Evolutionary conservation across 108 stramenopile genomes (phyloP).

Genomic region (Discostella stelligeroides): DNA sequence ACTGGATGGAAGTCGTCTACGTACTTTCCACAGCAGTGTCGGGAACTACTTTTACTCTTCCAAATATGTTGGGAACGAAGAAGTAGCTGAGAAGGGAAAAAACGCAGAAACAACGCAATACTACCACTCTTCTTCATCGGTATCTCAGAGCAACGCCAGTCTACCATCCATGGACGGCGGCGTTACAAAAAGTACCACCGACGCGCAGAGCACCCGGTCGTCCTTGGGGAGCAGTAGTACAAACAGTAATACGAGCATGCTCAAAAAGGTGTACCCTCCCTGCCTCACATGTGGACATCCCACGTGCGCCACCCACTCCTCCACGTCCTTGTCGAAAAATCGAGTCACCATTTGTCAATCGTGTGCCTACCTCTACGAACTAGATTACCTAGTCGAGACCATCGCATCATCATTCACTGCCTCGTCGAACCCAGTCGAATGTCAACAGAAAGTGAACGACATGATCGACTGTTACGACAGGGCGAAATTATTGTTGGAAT

Average conservation of each 20-base stretch:
- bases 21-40: neutral
- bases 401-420: constrained; percentile 40
- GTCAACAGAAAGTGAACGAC: constrained; percentile 44
- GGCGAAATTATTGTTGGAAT: constrained; percentile 55
- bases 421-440: constrained; percentile 15
- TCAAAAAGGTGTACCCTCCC: constrained; percentile 10
- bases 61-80: neutral
- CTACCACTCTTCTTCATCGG: too few species aligned
- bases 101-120: neutral
- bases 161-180: neutral
- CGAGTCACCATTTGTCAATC: constrained; percentile 57
- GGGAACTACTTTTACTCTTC: neutral
- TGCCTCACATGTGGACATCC: constrained; percentile 53
- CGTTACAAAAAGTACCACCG: neutral
- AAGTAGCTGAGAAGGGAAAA: neutral
- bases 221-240: too few species aligned
- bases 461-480: constrained; percentile 79
- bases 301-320: constrained; percentile 47
- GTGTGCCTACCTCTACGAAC: constrained; percentile 61
- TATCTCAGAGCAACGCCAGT: neutral
- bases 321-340: constrained; percentile 48
- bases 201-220: neutral
- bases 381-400: constrained; percentile 71
- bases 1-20: neutral
- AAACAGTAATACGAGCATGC: too few species aligned